These are phyloP conservation scores for Leccinum uliginosum DNA, from an alignment of 768 basidiomycete species.

Conservation along the genomic window DNA sequence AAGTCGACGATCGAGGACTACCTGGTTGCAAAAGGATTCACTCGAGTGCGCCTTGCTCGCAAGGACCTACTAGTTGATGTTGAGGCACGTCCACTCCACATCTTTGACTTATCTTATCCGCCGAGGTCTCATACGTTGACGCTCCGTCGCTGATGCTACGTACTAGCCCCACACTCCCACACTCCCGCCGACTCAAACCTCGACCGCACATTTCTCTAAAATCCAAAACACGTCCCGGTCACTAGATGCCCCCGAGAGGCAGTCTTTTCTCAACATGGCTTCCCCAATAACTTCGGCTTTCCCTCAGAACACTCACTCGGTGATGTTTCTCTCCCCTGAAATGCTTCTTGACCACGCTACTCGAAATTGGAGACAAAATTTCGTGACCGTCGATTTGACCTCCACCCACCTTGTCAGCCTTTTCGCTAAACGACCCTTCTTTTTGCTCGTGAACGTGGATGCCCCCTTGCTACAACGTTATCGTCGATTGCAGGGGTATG, in stretches of 20 bases:
- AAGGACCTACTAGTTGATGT: slow-evolving; percentile 7
- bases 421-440: slow-evolving; percentile 86
- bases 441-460: slow-evolving; percentile 78
- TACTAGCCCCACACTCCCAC: slow-evolving; percentile 8
- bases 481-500: slow-evolving; percentile 50
- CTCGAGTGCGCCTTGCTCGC: slow-evolving; percentile 38
- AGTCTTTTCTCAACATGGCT: slow-evolving; percentile 20
- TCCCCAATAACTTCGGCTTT: slow-evolving; percentile 15
- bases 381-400: slow-evolving; percentile 73
- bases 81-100: slow-evolving; percentile 12
- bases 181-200: background rate
- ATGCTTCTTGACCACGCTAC: slow-evolving; percentile 74
- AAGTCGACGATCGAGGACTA: slow-evolving; percentile 58
- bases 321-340: slow-evolving; percentile 41
- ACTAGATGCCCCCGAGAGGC: slow-evolving; percentile 2
- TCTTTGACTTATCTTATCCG: background rate
- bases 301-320: slow-evolving; percentile 20
- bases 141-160: background rate
- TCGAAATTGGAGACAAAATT: slow-evolving; percentile 71
- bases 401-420: slow-evolving; percentile 53
- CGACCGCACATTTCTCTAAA: background rate
- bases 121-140: background rate
- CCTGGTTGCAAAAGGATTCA: slow-evolving; percentile 57
- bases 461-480: slow-evolving; percentile 76
- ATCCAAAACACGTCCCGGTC: background rate